A percentile compares a stretch with the other conserved stretches of the same genome.
phyloP scores from a whole-genome alignment of 2,329 filamentous ascomycete genomes.

The Trichoderma asperellum region DNA sequence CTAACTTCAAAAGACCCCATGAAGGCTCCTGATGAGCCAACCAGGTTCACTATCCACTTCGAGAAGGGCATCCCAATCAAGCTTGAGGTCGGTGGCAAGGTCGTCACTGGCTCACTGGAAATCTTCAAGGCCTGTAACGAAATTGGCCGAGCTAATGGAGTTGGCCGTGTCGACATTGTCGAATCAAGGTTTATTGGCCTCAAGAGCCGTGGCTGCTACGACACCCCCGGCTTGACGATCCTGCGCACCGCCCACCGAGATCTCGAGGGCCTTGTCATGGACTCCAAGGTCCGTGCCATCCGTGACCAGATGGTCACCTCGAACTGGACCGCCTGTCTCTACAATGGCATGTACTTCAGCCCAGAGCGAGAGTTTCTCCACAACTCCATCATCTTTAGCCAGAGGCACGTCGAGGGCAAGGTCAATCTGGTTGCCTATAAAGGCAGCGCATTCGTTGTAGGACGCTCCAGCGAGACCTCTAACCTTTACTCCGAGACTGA shows the following conservation, averaged over 20 bases:
- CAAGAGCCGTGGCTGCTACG: background rate
- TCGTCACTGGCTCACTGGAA: background rate
- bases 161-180: conserved; percentile 64
- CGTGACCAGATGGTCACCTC: conserved; percentile 58
- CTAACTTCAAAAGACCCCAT: background rate
- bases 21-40: background rate
- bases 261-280: conserved; percentile 61
- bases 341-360: conserved; percentile 61
- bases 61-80: conserved; percentile 67
- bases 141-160: conserved; percentile 65
- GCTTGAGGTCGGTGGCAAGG: conserved; percentile 44
- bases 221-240: background rate
- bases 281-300: conserved; percentile 57
- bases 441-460: conserved; percentile 56
- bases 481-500: conserved; percentile 51
- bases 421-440: conserved; percentile 43
- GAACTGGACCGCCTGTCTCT: conserved; percentile 46
- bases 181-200: conserved; percentile 53
- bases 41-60: conserved; percentile 64
- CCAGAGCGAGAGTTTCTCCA: conserved; percentile 60
- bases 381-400: conserved; percentile 62
- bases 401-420: conserved; percentile 52
- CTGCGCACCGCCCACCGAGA: conserved; percentile 42
- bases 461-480: conserved; percentile 49
- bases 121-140: conserved; percentile 61